Evolutionary conservation across 345 rosid species (phyloP).

Genomic region (Balakata baccata): DNA sequence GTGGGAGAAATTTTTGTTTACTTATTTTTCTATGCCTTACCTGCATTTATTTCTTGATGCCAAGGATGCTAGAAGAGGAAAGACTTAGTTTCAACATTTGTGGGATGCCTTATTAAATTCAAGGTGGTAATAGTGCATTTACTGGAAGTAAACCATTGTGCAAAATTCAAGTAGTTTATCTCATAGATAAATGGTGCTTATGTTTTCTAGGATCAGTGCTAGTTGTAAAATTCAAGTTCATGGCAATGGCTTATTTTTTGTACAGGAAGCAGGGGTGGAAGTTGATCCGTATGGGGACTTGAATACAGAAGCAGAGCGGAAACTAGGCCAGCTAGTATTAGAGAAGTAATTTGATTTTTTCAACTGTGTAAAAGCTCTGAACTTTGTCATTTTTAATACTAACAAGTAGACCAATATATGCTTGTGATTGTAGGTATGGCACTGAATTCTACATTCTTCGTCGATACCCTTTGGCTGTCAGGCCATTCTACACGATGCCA

Average conservation of each 20-base stretch:
- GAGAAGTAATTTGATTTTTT: constrained; percentile 51
- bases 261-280: constrained; percentile 80
- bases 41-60: too few species aligned
- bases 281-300: constrained; percentile 88
- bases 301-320: constrained; percentile 83
- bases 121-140: too few species aligned
- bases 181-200: too few species aligned
- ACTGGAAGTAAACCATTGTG: too few species aligned
- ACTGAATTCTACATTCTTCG: constrained; percentile 85
- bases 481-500: constrained; percentile 97
- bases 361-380: background rate
- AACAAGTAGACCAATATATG: background rate
- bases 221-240: too few species aligned
- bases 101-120: too few species aligned
- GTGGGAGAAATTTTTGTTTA: too few species aligned
- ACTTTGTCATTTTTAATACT: background rate
- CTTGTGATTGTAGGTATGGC: constrained; percentile 52
- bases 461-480: constrained; percentile 73
- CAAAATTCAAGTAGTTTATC: too few species aligned
- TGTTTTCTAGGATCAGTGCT: too few species aligned
- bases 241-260: background rate
- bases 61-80: too few species aligned
- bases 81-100: too few species aligned
- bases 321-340: constrained; percentile 78
- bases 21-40: too few species aligned